Evolutionary conservation across 2,329 filamentous ascomycete species (phyloP), one percentile per base, ranked within the genome.

Genomic region (Penicillium sp.): DNA sequence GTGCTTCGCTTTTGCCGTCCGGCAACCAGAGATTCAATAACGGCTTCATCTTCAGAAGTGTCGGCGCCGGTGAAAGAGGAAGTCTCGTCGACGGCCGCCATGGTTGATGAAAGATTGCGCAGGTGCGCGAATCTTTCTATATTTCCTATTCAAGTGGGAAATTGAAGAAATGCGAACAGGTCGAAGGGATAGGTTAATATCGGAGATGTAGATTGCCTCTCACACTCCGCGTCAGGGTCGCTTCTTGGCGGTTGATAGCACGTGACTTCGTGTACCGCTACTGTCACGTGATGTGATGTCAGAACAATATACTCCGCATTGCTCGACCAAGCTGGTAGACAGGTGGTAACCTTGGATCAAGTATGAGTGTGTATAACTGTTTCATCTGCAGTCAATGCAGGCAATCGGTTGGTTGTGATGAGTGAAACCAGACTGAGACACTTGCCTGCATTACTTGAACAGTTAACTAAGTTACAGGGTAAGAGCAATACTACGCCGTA

Each of bases 1-100:
- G 89, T 96, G 12, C 87, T 86, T 61, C 91, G 87, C 71, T 85
- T 89, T 62, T 84, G 79, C 59, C 91, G 87, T 33, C 71, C 71
- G 49, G 64, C 60, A 40, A 74, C 64, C 54, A 73, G 62, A 12
- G 70, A 66, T 52, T 73, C 67, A 50, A 35, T 16, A 16, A 72
- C 62, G 1, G 48, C 47, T 26, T 62, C 59, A 43, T 62, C 62
- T 50, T 64, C 59, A 20, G 65, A 67, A 9, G 65, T 67, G 40
- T 57, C 61, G 8, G 62, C 45, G 16, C 63, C 64, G n/a, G 68
- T 64, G 1, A 53, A 51, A n/a, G 68, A 65, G n/a, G 66, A 55
- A 35, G 61, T 64, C 30, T 68, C 65, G 18, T 68, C 63, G 42
- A 65, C 63, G 62, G 53, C 18, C n/a, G 57, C 52, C 57, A 59